A percentile compares a stretch with the other conserved stretches of the same genome.
Conservation (phyloP, 805 yeast species). For the Yamadazyma insecticola region DNA sequence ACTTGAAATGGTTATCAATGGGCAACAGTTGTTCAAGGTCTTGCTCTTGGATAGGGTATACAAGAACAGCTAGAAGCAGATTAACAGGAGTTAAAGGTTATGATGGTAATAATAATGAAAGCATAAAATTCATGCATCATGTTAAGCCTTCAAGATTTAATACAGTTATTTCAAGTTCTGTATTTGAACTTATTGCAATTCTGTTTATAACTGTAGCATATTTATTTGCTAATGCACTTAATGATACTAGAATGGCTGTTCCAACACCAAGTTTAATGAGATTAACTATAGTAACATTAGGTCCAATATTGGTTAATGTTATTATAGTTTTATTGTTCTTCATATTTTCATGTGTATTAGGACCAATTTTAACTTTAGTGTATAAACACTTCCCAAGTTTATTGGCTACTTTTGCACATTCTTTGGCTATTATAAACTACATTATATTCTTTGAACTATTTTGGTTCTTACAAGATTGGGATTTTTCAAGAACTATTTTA, state of each 20-base stretch:
- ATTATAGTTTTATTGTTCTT: slow-evolving; percentile 36
- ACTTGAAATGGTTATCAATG: slow-evolving; percentile 45
- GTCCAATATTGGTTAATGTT: slow-evolving; percentile 46
- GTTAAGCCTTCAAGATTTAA: slow-evolving; percentile 47
- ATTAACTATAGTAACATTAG: slow-evolving; percentile 38
- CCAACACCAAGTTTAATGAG: slow-evolving; percentile 43
- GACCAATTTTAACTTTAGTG: slow-evolving; percentile 46
- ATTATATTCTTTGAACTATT: slow-evolving; percentile 55
- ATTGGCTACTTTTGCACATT: slow-evolving; percentile 55
- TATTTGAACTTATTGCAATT: slow-evolving; percentile 33
- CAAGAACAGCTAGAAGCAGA: slow-evolving; percentile 48
- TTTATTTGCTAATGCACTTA: slow-evolving; percentile 51
- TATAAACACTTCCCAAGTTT: slow-evolving; percentile 44
- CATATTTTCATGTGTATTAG: slow-evolving; percentile 41
- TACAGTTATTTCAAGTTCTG: slow-evolving; percentile 36
- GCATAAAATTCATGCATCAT: slow-evolving; percentile 29
- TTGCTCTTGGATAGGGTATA: slow-evolving; percentile 44
- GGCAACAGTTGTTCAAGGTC: slow-evolving; percentile 43
- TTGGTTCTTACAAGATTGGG: slow-evolving; percentile 67
- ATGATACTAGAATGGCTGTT: slow-evolving; percentile 29
- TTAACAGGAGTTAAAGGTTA: slow-evolving; percentile 50
- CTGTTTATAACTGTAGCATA: slow-evolving; percentile 41
- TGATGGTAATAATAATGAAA: slow-evolving; percentile 32
- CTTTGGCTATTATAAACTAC: slow-evolving; percentile 48
- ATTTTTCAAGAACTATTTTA: slow-evolving; percentile 52